Evolutionary conservation across 2,329 filamentous ascomycete species (phyloP).

Genomic region (Colletotrichum acutatum): DNA sequence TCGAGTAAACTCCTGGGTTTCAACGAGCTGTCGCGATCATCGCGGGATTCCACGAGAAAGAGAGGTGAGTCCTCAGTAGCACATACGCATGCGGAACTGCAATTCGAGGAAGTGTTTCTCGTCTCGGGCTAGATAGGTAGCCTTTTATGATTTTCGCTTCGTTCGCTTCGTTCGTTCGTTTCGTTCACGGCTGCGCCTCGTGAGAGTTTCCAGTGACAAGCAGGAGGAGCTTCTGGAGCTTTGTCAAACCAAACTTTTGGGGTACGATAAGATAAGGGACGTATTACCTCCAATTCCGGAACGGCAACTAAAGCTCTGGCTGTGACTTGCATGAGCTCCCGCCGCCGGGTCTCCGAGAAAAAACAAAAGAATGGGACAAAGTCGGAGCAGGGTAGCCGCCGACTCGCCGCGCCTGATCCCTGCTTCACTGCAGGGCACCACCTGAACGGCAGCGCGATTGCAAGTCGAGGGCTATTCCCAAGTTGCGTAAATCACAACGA

Average conservation of each 20-base stretch:
- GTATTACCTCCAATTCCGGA: neutral
- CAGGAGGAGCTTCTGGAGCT: constrained; percentile 8
- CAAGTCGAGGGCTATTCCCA: neutral
- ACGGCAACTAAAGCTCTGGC: neutral
- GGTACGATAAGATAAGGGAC: constrained; percentile 26
- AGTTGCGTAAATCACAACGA: neutral
- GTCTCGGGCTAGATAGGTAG: neutral
- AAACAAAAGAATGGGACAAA: neutral
- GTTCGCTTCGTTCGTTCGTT: neutral
- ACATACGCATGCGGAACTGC: constrained; percentile 10
- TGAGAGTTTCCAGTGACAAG: neutral
- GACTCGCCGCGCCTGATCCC: constrained; percentile 21
- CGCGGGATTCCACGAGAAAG: constrained; percentile 4
- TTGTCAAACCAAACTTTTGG: neutral
- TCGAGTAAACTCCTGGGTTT: neutral
- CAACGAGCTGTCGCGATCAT: constrained; percentile 12
- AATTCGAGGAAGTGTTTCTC: neutral
- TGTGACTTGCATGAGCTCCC: neutral
- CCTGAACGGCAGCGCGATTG: neutral
- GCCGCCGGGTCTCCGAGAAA: neutral
- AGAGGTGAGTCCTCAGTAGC: constrained; percentile 3
- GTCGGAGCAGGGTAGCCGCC: constrained; percentile 16
- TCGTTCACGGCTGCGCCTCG: neutral
- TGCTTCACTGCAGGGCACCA: constrained; percentile 1
- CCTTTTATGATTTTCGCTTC: neutral